Evolutionary conservation across 495 filamentous ascomycete species (phyloP), one percentile per base, ranked within the genome.

Genomic region (Friedmanniomyces simplex): DNA sequence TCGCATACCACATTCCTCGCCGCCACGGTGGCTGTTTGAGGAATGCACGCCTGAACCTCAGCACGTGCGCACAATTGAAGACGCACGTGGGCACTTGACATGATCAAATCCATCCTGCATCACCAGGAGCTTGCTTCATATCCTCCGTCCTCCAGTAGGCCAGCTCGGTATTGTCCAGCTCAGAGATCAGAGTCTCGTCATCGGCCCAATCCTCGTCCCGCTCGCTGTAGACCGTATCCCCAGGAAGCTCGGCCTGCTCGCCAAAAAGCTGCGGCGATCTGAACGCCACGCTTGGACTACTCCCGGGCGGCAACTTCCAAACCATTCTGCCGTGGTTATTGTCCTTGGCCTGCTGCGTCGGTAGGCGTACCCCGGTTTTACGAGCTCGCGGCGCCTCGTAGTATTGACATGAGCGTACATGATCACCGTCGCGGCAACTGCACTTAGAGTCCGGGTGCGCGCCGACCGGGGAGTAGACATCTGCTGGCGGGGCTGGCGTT

Each of bases 221-320:
- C 54, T 50, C 54, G 10, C 21, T 47, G 16, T 42, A 26, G 1
- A 21, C 20, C 7, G 54, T 57, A 21, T 11, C 18, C 2, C 22
- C 30, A 12, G 56, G 48, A 16, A 58, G 49, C 56, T 53, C 56
- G 12, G 56, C 56, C 22, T 58, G 56, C 22, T 58, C 56, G 14
- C 56, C 56, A 36, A 52, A 58, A 1, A 53, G 21, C 26, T 58
- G 56, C 1, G 56, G 50, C 18, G 56, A 52, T 18, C 24, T 22
- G 28, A 53, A 53, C 18, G 22, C 20, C 7, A 36, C 39, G 4
- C 10, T 43, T 10, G 34, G 24, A 52, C 16, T 42, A 12, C 26
- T 30, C 16, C 34, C 56, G 12, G 48, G 48, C 11, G 48, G 48
- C n/a, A 54, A n/a, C 14, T 28, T 41, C 51, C 51, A 54, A 5